These are phyloP conservation scores for Botrytis byssoidea DNA, from an alignment of 2,329 filamentous ascomycete species.

Conservation along the genomic window DNA sequence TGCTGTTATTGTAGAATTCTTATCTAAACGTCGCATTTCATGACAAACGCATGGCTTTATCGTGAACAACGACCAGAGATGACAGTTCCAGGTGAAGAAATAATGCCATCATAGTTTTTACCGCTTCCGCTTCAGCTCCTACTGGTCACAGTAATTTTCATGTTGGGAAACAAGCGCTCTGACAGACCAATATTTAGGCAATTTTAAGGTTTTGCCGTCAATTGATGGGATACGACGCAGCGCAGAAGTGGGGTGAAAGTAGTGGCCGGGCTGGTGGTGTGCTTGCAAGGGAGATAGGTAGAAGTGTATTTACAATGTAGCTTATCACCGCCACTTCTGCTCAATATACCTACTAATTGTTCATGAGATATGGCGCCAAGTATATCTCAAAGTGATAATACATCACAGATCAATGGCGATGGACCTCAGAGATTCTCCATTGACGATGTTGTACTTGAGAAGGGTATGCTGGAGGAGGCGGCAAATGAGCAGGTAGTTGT, in stretches of 20 bases:
- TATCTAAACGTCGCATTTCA: background rate
- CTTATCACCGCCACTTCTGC: background rate
- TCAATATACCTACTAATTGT: background rate
- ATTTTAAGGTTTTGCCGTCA: background rate
- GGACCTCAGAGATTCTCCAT: background rate
- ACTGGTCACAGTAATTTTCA: background rate
- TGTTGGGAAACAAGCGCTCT: background rate
- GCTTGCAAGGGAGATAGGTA: background rate
- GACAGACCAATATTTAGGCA: background rate
- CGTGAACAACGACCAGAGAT: background rate
- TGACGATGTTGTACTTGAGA: slow-evolving; percentile 4
- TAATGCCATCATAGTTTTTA: background rate
- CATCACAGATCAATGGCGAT: background rate
- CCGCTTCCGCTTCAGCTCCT: background rate
- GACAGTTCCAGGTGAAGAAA: background rate
- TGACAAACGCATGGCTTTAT: background rate
- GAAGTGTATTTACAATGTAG: background rate
- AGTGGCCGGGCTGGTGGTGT: background rate
- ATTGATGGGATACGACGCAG: background rate
- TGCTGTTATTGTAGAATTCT: background rate
- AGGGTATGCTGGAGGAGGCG: background rate
- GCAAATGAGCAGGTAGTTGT: slow-evolving; percentile 7
- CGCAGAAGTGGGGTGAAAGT: background rate
- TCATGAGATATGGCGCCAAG: background rate
- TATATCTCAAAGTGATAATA: background rate